Conservation (phyloP, 768 basidiomycete genomes). For the Pisolithus orientalis region DNA sequence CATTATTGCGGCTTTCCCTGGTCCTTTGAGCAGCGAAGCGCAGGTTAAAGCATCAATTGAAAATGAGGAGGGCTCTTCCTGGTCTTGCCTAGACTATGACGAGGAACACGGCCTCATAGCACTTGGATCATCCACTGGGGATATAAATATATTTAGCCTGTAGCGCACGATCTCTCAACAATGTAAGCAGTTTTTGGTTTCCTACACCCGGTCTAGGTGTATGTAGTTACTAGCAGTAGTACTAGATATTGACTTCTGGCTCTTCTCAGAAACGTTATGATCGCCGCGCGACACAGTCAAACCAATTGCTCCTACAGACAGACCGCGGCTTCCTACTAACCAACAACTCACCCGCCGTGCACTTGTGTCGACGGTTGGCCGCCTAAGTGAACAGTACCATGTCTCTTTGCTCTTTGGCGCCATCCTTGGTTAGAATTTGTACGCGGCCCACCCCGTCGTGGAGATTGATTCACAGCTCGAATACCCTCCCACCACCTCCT, state of each 20-base stretch:
- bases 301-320: no score
- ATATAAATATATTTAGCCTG: conserved; percentile 31
- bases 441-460: background rate
- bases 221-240: background rate
- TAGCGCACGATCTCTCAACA: background rate
- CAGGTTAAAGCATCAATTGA: conserved; percentile 28
- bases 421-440: background rate
- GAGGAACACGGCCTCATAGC: conserved; percentile 49
- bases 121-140: conserved; percentile 45
- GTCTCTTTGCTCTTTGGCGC: background rate
- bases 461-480: background rate
- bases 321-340: no score
- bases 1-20: conserved; percentile 47
- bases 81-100: conserved; percentile 59
- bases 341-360: no score
- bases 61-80: conserved; percentile 24
- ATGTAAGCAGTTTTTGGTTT: no score
- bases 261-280: no score
- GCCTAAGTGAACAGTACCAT: background rate
- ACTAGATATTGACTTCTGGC: no score
- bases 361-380: background rate
- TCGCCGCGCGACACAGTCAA: no score
- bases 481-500: background rate
- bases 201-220: no score
- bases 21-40: conserved; percentile 22